Evolutionary conservation across 306 rosid genomes (phyloP).

Genomic region (Malus asiatica): DNA sequence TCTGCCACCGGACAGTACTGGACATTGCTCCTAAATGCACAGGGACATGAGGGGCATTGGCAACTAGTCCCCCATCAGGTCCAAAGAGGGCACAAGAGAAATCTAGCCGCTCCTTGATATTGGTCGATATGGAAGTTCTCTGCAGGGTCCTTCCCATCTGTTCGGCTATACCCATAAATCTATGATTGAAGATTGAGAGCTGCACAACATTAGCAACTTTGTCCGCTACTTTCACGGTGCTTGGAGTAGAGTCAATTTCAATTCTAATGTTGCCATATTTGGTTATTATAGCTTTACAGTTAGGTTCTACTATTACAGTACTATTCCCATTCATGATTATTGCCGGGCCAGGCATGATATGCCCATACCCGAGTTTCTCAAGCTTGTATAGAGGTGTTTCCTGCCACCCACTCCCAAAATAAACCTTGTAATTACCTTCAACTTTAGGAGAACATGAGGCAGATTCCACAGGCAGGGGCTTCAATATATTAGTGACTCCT

Average conservation of each 20-base stretch:
- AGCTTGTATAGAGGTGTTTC: constrained; percentile 79
- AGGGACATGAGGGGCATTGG: constrained; percentile 94
- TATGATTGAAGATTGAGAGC: constrained; percentile 85
- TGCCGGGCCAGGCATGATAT: constrained; percentile 62
- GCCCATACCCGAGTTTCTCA: constrained; percentile 66
- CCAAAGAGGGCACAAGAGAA: constrained; percentile 95
- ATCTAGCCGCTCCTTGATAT: constrained; percentile 90
- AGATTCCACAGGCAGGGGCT: constrained; percentile 49
- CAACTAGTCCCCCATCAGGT: constrained; percentile 90
- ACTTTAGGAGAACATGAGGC: constrained; percentile 41
- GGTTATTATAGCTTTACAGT: constrained; percentile 68
- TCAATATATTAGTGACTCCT: constrained; percentile 84
- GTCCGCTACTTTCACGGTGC: constrained; percentile 39
- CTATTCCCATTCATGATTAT: constrained; percentile 93
- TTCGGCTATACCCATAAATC: constrained; percentile 99
- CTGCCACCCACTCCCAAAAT: constrained; percentile 76
- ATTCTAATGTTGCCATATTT: constrained; percentile 74
- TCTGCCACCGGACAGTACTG: constrained; percentile 85
- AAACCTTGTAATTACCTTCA: constrained; percentile 73
- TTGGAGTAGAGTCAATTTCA: constrained; percentile 54
- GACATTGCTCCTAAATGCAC: constrained; percentile 98
- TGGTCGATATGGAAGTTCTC: constrained; percentile 92
- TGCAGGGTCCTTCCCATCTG: constrained; percentile 98
- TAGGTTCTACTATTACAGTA: constrained; percentile 82
- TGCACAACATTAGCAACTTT: constrained; percentile 85